A percentile compares a stretch with the other conserved stretches of the same genome.
These are phyloP conservation scores for Phytophthora agathidicida DNA, from an alignment of 352 stramenopile genomes.

Conservation along the genomic window DNA sequence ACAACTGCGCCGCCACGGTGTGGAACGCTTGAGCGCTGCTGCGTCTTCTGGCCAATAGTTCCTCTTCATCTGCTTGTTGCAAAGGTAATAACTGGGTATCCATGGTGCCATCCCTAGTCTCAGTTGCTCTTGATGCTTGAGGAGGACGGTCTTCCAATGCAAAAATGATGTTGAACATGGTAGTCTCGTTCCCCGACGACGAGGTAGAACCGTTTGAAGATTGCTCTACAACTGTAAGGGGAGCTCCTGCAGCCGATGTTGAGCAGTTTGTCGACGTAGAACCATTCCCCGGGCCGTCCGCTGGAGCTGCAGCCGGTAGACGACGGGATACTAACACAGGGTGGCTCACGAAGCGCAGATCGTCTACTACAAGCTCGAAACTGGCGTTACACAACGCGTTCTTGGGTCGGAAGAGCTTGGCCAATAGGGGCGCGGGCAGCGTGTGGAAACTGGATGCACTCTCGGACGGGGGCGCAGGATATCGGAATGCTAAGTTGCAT, in stretches of 20 bases:
- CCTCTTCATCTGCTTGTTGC: slow-evolving; percentile 35
- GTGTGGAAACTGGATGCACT: slow-evolving; percentile 77
- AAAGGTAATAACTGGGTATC: slow-evolving; percentile 27
- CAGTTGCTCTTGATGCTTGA: slow-evolving; percentile 9
- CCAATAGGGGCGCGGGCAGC: slow-evolving; percentile 74
- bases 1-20: slow-evolving; percentile 72
- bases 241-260: slow-evolving; percentile 6
- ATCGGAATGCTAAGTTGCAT: slow-evolving; percentile 87
- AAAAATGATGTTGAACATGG: slow-evolving; percentile 92
- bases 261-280: slow-evolving; percentile 8
- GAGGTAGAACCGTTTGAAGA: slow-evolving; percentile 3
- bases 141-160: slow-evolving; percentile 61
- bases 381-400: slow-evolving; percentile 87
- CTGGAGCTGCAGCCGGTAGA: slow-evolving; percentile 14
- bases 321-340: slow-evolving; percentile 75
- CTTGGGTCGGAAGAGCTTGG: slow-evolving; percentile 90
- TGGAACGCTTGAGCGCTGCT: slow-evolving; percentile 62
- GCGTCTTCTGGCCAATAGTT: slow-evolving; percentile 38
- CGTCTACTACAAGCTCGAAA: slow-evolving; percentile 89
- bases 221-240: slow-evolving; percentile 27
- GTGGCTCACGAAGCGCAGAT: slow-evolving; percentile 87
- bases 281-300: slow-evolving; percentile 3
- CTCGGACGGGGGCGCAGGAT: slow-evolving; percentile 65
- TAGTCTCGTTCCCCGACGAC: slow-evolving; percentile 61
- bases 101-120: slow-evolving; percentile 3